Conservation (phyloP, 2,329 filamentous ascomycete genomes). For the Apiospora arundinis region DNA sequence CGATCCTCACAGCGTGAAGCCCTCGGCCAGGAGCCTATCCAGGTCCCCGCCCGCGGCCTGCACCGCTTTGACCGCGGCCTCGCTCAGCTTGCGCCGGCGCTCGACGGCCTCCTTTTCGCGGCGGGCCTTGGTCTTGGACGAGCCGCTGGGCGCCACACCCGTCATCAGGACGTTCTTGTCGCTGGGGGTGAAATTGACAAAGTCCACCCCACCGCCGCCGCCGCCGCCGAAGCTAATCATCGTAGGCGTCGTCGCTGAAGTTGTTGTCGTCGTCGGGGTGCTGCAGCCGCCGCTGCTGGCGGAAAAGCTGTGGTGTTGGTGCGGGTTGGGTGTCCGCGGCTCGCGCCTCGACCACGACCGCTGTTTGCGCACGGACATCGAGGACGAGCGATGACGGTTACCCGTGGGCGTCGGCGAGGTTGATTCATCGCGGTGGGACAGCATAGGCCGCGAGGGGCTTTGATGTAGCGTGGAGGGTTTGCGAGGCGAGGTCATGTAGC, state of each 20-base stretch:
- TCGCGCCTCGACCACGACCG: constrained; percentile 43
- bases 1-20: constrained; percentile 39
- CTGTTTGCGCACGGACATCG: constrained; percentile 44
- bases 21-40: constrained; percentile 57
- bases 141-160: constrained; percentile 90
- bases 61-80: constrained; percentile 72
- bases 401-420: constrained; percentile 24
- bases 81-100: constrained; percentile 70
- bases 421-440: constrained; percentile 41
- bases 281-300: background rate
- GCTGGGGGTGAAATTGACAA: constrained; percentile 88
- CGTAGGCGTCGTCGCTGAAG: background rate
- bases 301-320: background rate
- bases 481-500: constrained; percentile 46
- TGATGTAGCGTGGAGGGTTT: constrained; percentile 47
- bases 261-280: constrained; percentile 23
- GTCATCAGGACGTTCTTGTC: constrained; percentile 82
- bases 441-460: constrained; percentile 33
- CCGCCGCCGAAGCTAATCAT: constrained; percentile 24
- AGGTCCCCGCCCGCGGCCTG: constrained; percentile 74
- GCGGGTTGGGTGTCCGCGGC: constrained; percentile 24
- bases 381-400: constrained; percentile 32
- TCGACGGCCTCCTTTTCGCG: constrained; percentile 88
- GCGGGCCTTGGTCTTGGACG: constrained; percentile 91
- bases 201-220: constrained; percentile 55